These are phyloP conservation scores for Acmispon strigosus DNA, from an alignment of 306 rosid species.

Conservation along the genomic window DNA sequence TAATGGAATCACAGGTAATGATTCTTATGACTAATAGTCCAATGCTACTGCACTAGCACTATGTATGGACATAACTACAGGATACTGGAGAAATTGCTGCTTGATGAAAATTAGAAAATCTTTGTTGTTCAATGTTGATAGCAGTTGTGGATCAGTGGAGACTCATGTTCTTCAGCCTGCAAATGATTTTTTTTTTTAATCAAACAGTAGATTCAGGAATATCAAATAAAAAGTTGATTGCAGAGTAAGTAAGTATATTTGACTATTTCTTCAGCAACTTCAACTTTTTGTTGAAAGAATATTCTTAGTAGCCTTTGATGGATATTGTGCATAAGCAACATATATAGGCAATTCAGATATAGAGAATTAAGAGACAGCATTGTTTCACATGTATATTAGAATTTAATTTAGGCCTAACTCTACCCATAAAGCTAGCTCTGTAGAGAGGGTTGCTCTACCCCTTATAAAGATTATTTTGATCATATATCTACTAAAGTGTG, in stretches of 20 bases:
- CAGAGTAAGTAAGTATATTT: not conserved
- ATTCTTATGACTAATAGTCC: conserved; percentile 32
- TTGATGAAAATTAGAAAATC: conserved; percentile 13
- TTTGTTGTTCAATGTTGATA: conserved; percentile 1
- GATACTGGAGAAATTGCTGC: not conserved
- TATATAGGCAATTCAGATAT: not conserved
- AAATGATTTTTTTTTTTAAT: not conserved
- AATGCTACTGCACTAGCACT: conserved; percentile 28
- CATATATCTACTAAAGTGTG: too few species aligned
- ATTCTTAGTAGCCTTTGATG: not conserved
- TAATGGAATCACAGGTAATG: conserved; percentile 29
- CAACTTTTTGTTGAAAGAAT: not conserved
- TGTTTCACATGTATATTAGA: not conserved
- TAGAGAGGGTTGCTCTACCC: too few species aligned
- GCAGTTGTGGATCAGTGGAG: conserved; percentile 38
- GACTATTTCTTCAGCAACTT: not conserved
- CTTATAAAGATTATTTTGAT: too few species aligned
- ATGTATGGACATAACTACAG: conserved; percentile 1
- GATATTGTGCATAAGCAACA: not conserved
- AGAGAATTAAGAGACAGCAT: too few species aligned
- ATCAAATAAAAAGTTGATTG: not conserved
- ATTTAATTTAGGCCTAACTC: too few species aligned
- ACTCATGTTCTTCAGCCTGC: conserved; percentile 67
- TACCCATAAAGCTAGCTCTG: too few species aligned
- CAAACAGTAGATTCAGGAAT: not conserved